Base-by-base conservation (phyloP, 495 filamentous ascomycete species). In the Aspergillus haitiensis region DNA sequence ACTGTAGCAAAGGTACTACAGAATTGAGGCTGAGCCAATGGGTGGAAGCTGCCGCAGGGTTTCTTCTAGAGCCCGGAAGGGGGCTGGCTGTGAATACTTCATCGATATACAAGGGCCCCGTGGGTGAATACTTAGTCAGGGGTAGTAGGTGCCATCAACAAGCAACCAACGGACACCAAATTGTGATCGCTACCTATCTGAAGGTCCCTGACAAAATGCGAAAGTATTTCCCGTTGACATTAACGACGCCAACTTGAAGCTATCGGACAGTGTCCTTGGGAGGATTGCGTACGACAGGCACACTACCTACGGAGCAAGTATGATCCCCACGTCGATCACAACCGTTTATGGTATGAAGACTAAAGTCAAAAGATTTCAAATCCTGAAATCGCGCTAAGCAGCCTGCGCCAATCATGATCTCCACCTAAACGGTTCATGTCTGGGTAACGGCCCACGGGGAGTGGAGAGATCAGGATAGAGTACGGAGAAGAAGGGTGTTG, bases 321-420 rank as follows among this genome's bases (percentile, higher is more conserved):
- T 27, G 56, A 62, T 62, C 59, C 16, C 33, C 47, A 44, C 31
- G 65, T 53, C 56, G 65, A 67, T 67, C 65, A n/a, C 44, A 42
- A 36, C 65, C 48, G 18, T 33, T 39, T n/a, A 13, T 16, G 52
- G 65, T 64, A 62, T 56, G 59, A 53, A 46, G 55, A 51, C 35
- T 32, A 51, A 60, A 67, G 52, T 44, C 59, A 59, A 64, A 67
- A 56, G 56, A 67, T 67, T 67, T 53, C 62, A 64, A 67, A 67
- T 67, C 60, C 53, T 60, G 34, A 45, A 58, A 27, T 49, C 21
- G 48, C 57, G 39, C 58, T 61, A 64, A 51, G n/a, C 21, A 16
- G 35, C n/a, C 53, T 56, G 44, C 57, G 59, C 64, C 64, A 67
- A 67, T 67, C 64, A 67, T 62, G 60, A 55, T 52, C 64, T 49